Evolutionary conservation across 2,329 filamentous ascomycete species (phyloP).

Genomic region (Westerdykella aurantiaca): DNA sequence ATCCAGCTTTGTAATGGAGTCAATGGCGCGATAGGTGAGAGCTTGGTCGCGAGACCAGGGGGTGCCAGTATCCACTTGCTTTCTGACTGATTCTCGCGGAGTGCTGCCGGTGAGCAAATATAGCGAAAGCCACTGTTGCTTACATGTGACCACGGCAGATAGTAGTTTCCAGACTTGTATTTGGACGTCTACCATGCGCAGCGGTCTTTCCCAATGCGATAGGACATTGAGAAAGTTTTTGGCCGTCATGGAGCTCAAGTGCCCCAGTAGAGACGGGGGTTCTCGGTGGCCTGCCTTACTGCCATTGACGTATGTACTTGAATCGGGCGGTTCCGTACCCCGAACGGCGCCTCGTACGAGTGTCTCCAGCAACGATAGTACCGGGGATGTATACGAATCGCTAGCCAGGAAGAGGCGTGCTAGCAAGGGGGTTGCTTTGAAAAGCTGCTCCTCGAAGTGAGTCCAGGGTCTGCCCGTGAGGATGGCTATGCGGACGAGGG

Average conservation of each 20-base stretch:
- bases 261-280: constrained; percentile 87
- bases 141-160: constrained; percentile 76
- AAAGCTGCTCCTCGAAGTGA: constrained; percentile 69
- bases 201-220: constrained; percentile 69
- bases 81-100: constrained; percentile 66
- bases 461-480: constrained; percentile 58
- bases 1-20: constrained; percentile 61
- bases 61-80: constrained; percentile 42
- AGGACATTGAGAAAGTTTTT: constrained; percentile 78
- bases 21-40: constrained; percentile 68
- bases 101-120: constrained; percentile 85
- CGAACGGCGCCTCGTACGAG: constrained; percentile 66
- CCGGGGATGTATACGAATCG: constrained; percentile 59
- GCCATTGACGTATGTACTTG: constrained; percentile 4
- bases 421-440: constrained; percentile 71
- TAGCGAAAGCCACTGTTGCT: constrained; percentile 94
- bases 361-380: constrained; percentile 65
- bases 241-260: constrained; percentile 74
- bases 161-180: constrained; percentile 78
- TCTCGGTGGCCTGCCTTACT: constrained; percentile 47
- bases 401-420: constrained; percentile 69
- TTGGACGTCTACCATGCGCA: constrained; percentile 59
- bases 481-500: constrained; percentile 64
- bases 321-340: constrained; percentile 36
- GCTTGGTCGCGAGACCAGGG: constrained; percentile 50